Percentiles rank a stretch among this genome's conserved stretches.
These are phyloP conservation scores for Centrapalus pauciflorus DNA, from an alignment of 129 eudicot genomes.

Conservation along the genomic window DNA sequence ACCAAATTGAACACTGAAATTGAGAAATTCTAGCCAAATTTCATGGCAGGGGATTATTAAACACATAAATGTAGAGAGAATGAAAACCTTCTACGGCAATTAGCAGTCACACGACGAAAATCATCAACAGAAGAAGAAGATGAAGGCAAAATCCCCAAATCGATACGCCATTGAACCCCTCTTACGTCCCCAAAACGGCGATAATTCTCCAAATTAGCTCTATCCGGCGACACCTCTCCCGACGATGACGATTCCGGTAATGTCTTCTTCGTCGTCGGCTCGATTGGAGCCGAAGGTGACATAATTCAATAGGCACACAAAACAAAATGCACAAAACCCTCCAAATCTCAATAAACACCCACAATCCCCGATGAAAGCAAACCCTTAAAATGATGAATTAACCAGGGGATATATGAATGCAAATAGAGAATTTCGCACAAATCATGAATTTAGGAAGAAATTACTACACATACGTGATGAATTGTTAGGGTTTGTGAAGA, in stretches of 20 bases:
- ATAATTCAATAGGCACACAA: constrained; percentile 4
- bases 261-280: constrained; percentile 29
- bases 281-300: constrained; percentile 44
- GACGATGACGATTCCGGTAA: constrained; percentile 34
- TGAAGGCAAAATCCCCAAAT: constrained; percentile 81
- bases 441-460: background rate
- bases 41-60: background rate
- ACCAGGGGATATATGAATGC: background rate
- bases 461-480: background rate
- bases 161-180: constrained; percentile 87
- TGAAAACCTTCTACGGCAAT: constrained; percentile 72
- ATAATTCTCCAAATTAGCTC: constrained; percentile 8
- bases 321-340: constrained; percentile 21
- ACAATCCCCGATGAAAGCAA: constrained; percentile 5
- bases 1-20: background rate
- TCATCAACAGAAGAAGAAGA: constrained; percentile 50
- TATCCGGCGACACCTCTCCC: constrained; percentile 24
- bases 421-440: background rate
- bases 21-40: background rate
- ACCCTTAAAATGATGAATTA: background rate
- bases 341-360: background rate
- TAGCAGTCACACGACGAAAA: constrained; percentile 70
- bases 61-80: background rate
- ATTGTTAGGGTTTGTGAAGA: constrained; percentile 9
- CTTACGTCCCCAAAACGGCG: constrained; percentile 57